Evolutionary conservation across 2,329 filamentous ascomycete species (phyloP), one percentile per base, ranked within the genome.

Genomic region (Thielaviopsis musarum): DNA sequence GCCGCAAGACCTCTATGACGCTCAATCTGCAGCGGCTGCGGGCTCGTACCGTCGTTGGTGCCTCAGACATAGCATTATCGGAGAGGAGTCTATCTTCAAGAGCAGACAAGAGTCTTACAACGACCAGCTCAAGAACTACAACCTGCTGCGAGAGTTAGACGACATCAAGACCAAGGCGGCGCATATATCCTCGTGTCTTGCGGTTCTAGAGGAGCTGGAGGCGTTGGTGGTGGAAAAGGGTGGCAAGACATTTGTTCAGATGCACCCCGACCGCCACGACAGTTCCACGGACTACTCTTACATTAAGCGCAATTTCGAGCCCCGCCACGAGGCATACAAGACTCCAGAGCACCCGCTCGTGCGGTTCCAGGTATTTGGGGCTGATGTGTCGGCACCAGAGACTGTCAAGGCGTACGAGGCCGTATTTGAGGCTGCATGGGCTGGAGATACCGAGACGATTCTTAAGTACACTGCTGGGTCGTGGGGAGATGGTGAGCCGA

Each of bases 371-470:
- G 15, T 45, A 9, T 17, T 17, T 22, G 55, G 41, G 17, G 78
- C 71, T 1, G 78, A 82, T 68, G 78, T 74, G 66, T 85, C 77
- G 0, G 76, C 79, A 2, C 72, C 71, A 48, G 77, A 75, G 56
- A 75, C 74, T 26, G 71, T 74, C 38, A 1, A 19, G 17, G 83
- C 77, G 0, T 91, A 90, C 63, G 63, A 85, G 5, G 71, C 79
- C 63, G 69, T 91, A 72, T 87, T 87, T 67, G 82, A 91, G 66
- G 87, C 87, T 41, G 81, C 81, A 4, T 93, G 86, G 86, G 65
- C 65, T 4, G 85, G 84, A n/a, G 80, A 93, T 64, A 64, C 85
- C 1, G 73, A 80, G 1, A 80, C 73, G 2, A 80, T 91, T 69
- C 87, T 86, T 66, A 69, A 71, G 15, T 72, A 87, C 45, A 86